Evolutionary conservation across 352 stramenopile genomes (phyloP), one percentile per base, ranked within the genome.

Genomic region (Pythium monospermum): DNA sequence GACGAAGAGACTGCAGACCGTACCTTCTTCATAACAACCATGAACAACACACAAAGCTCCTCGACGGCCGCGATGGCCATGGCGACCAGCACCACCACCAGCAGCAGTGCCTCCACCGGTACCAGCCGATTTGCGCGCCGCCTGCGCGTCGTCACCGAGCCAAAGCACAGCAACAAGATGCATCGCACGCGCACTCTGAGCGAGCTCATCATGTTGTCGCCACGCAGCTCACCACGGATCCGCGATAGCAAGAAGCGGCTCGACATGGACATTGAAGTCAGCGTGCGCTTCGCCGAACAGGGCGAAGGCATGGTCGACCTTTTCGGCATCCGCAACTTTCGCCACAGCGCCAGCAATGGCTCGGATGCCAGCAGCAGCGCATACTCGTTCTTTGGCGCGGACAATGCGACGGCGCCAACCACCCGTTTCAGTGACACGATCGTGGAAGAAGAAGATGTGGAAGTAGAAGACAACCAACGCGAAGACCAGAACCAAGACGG

Each of bases 221-320:
- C 81, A 8, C 77, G 73, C 38, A 75, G 62, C 42, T 85, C 70
- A 30, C 71, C 74, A 46, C 73, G 76, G 41, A 60, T 87, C 36
- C 73, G 66, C 25, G 65, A 71, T 8, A 65, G 76, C 15, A 71
- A 83, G 65, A 82, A 79, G 49, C 81, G 81, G 11, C 77, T 91
- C 43, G 81, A 87, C 54, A 91, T 91, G 81, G 81, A 91, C 66
- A 91, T 91, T 50, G 81, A 91, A 55, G 78, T 91, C 4, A 83
- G 68, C 32, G 61, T 62, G 47, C 72, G 71, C 40, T 89, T 91
- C 45, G 80, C 80, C 0, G 68, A 58, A 32, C 50, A 80, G n/a
- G 74, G 77, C 35, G 81, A 89, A 48, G 81, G 73, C 0, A 65
- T 79, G 6, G 76, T 89, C 25, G 76, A 91, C 55, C 60, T 91